Evolutionary conservation across 1,284 basidiomycete genomes (phyloP), one percentile per base, ranked within the genome.

Genomic region (Austroboletus niveus): DNA sequence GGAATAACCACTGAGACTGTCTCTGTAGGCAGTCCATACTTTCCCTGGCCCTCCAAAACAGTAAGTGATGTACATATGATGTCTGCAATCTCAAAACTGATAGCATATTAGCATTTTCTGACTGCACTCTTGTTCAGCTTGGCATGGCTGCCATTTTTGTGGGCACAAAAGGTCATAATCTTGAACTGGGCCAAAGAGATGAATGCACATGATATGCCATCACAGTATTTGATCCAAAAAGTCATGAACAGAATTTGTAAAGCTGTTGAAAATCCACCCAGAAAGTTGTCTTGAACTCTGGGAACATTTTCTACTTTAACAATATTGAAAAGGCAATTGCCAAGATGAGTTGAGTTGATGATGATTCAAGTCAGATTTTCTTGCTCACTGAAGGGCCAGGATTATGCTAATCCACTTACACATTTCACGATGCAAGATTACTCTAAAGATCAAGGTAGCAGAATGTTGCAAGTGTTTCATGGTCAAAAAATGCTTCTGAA

Each of bases 221-320:
- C 30, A 31, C 10, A 8, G 30, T 31, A 31, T 31, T 31, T 10
- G 7, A 7, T 31, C 7, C 30, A 31, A 10, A 31, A 31, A 31
- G 30, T 10, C 30, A 31, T 31, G 30, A 10, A 31, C 3, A 3
- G 30, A 8, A 31, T 31, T 3, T 31, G 30, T 10, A 3, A 41
- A 8, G 22, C 42, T 8, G 30, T 58, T 2, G 42, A 53, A 24
- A 8, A 52, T 7, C 48, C 41, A 3, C 50, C 1, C 6, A 52
- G 39, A 40, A 45, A 30, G 20, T 50, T 0, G 35, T 29, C 5
- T 39, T 45, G 3, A 4, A 2, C 4, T 12, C 17, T 10, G 31
- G 57, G 7, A 49, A 57, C 36, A 11, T 51, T 2, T 58, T 59
- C 5, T 59, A 57, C 12, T 45, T 58, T 10, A 58, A 58, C 17